These are phyloP conservation scores for Aspergillus caelatus DNA, from an alignment of 2,329 filamentous ascomycete species.

Conservation along the genomic window DNA sequence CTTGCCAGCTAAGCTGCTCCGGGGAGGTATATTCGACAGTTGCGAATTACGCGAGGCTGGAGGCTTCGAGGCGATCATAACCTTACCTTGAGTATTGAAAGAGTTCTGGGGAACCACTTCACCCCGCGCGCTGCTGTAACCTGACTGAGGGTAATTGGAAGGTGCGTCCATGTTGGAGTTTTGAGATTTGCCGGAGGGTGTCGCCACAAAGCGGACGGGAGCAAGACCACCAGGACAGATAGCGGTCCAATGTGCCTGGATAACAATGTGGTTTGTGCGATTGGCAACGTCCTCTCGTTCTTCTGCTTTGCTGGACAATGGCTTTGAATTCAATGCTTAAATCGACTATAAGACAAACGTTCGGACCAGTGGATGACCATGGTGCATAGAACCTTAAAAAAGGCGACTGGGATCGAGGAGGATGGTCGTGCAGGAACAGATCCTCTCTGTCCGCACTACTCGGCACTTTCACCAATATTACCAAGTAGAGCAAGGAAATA, in stretches of 20 bases:
- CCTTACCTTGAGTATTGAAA: slow-evolving; percentile 8
- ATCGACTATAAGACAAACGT: neutral
- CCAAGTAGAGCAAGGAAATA: neutral
- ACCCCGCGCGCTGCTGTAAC: slow-evolving; percentile 9
- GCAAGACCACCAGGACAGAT: neutral
- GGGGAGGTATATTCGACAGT: slow-evolving; percentile 8
- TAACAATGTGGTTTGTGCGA: neutral
- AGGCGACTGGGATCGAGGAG: neutral
- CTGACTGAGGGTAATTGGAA: slow-evolving; percentile 15
- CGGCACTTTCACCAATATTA: neutral
- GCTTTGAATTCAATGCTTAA: neutral
- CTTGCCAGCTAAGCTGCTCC: slow-evolving; percentile 14
- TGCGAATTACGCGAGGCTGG: slow-evolving; percentile 10
- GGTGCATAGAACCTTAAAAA: neutral
- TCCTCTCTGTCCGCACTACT: neutral
- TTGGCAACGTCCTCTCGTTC: neutral
- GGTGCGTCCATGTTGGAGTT: slow-evolving; percentile 15
- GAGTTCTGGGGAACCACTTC: slow-evolving; percentile 14
- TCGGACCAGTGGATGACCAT: neutral
- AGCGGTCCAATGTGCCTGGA: too few relatives aligned
- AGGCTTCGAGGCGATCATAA: slow-evolving; percentile 16
- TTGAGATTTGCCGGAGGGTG: neutral
- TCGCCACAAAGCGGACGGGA: neutral
- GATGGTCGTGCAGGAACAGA: neutral
- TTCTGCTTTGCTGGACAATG: neutral